phyloP scores from a whole-genome alignment of 495 filamentous ascomycete genomes.

The Talaromyces wortmannii region DNA sequence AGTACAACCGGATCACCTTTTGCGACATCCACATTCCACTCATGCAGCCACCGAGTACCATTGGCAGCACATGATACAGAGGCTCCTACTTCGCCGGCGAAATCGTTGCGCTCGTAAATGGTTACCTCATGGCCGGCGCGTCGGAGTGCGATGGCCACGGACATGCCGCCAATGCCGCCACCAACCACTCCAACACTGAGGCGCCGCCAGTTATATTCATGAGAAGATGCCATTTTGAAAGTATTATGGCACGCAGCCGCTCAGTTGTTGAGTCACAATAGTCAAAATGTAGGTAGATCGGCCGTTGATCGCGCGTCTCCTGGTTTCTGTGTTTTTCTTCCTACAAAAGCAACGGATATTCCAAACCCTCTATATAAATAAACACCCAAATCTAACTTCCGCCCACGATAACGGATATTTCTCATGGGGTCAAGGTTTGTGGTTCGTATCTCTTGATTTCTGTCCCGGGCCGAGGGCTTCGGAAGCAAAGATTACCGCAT shows the following conservation, averaged over 20 bases:
- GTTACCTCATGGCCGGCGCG: conserved; percentile 59
- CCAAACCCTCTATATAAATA: too few relatives aligned
- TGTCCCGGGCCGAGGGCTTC: neutral
- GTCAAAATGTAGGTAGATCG: neutral
- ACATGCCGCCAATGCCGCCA: conserved; percentile 64
- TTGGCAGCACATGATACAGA: conserved; percentile 39
- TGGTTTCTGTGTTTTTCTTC: too few relatives aligned
- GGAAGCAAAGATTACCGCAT: neutral
- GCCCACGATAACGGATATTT: too few relatives aligned
- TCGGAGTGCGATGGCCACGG: conserved; percentile 53
- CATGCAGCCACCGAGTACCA: conserved; percentile 37
- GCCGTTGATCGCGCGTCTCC: too few relatives aligned
- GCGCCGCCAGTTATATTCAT: conserved; percentile 16
- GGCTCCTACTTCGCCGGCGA: conserved; percentile 34
- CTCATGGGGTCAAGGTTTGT: neutral
- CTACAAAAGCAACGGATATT: too few relatives aligned
- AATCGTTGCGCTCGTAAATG: conserved; percentile 36
- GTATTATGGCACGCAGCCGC: neutral
- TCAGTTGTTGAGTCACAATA: neutral
- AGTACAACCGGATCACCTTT: conserved; percentile 42
- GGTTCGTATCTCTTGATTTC: neutral
- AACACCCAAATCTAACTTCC: too few relatives aligned
- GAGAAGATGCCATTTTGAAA: neutral
- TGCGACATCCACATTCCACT: conserved; percentile 34
- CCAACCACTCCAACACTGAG: conserved; percentile 53